phyloP scores from a whole-genome alignment of 2,329 filamentous ascomycete species.

The Ophiostoma quercus region DNA sequence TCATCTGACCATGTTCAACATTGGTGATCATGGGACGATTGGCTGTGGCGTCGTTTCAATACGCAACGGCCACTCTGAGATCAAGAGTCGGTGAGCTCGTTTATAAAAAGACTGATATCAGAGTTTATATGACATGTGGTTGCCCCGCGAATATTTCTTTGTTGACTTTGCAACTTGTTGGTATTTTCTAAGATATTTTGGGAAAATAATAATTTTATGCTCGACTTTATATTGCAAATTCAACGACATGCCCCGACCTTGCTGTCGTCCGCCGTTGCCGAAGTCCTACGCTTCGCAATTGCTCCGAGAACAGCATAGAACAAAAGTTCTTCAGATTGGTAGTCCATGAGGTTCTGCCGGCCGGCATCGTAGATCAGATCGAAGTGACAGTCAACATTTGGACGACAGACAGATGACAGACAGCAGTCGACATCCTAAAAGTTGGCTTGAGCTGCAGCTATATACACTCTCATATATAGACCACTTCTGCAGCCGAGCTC shows the following conservation, averaged over 20 bases:
- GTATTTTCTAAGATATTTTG: neutral
- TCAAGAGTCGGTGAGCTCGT: neutral
- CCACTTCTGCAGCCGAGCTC: slow-evolving; percentile 2
- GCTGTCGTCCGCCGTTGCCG: no score
- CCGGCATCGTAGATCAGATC: neutral
- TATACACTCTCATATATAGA: neutral
- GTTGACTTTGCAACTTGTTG: neutral
- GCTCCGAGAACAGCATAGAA: no score
- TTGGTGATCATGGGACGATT: neutral
- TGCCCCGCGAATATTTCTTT: neutral
- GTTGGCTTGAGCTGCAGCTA: slow-evolving; percentile 9
- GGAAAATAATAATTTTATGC: no score
- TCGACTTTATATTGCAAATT: no score
- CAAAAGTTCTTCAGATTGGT: no score
- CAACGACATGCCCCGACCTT: no score
- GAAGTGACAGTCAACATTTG: no score
- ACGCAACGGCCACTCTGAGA: neutral
- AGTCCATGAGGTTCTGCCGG: neutral
- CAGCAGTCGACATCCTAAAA: neutral
- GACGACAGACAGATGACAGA: no score
- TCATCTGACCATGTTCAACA: neutral
- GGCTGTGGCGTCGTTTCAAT: neutral
- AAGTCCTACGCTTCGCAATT: no score
- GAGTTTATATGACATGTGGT: neutral
- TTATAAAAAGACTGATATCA: neutral